These are phyloP conservation scores for Cadophora sp. DNA, from an alignment of 2,329 filamentous ascomycete species.

Conservation along the genomic window DNA sequence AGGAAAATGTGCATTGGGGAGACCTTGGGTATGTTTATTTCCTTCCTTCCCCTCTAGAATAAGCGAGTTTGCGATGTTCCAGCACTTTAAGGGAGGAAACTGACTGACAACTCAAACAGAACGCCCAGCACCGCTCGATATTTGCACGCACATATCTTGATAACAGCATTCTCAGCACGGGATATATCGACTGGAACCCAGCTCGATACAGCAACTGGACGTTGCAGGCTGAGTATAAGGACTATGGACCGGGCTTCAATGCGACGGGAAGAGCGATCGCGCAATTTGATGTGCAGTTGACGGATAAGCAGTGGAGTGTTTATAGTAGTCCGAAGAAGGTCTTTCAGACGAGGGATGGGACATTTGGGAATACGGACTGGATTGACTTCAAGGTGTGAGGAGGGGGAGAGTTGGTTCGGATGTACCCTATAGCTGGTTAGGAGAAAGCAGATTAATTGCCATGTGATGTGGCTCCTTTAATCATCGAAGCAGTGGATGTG, in stretches of 20 bases:
- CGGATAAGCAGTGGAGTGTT: slow-evolving; percentile 25
- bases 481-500: background rate
- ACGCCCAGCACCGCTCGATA: slow-evolving; percentile 57
- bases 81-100: too few relatives aligned
- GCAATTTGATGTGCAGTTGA: slow-evolving; percentile 32
- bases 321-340: slow-evolving; percentile 33
- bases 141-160: slow-evolving; percentile 58
- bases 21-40: slow-evolving; percentile 51
- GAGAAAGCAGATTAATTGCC: background rate
- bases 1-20: slow-evolving; percentile 57
- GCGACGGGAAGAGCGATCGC: slow-evolving; percentile 47
- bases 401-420: background rate
- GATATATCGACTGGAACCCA: slow-evolving; percentile 57
- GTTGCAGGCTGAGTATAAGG: slow-evolving; percentile 58
- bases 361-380: slow-evolving; percentile 37
- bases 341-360: slow-evolving; percentile 34
- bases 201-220: slow-evolving; percentile 47
- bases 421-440: background rate
- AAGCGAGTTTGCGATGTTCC: too few relatives aligned
- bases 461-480: background rate
- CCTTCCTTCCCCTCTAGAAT: background rate
- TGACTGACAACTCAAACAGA: slow-evolving; percentile 37
- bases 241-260: slow-evolving; percentile 59
- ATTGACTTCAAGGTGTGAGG: slow-evolving; percentile 29
- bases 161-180: slow-evolving; percentile 53